These are phyloP conservation scores for Ramalina intermedia DNA, from an alignment of 495 filamentous ascomycete genomes.

Conservation along the genomic window DNA sequence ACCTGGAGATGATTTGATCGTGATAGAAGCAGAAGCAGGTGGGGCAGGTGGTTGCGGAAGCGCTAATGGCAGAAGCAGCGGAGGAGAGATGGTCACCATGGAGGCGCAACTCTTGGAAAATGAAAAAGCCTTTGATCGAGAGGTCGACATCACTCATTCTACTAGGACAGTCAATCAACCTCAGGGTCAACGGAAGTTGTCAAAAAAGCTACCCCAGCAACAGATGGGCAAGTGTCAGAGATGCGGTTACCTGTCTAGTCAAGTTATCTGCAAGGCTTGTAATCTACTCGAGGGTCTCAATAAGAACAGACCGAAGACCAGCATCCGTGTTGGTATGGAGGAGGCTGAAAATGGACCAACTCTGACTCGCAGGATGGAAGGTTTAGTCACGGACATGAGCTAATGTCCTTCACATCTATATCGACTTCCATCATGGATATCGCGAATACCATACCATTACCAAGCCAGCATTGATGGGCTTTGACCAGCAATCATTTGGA, in stretches of 20 bases:
- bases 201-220: constrained; percentile 41
- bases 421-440: not conserved
- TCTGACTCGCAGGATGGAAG: constrained; percentile 40
- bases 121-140: constrained; percentile 46
- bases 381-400: constrained; percentile 11
- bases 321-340: constrained; percentile 42
- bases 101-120: constrained; percentile 61
- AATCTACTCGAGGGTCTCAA: constrained; percentile 80
- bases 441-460: not conserved
- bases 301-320: constrained; percentile 70
- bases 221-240: constrained; percentile 69
- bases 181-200: too few relatives aligned
- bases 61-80: constrained; percentile 49
- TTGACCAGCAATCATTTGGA: not conserved
- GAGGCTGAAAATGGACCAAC: constrained; percentile 40
- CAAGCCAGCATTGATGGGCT: not conserved
- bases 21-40: constrained; percentile 36
- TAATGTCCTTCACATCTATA: too few relatives aligned
- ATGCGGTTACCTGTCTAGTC: constrained; percentile 92
- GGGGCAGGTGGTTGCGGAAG: constrained; percentile 62
- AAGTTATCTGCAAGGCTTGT: constrained; percentile 91
- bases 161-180: constrained; percentile 15
- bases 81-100: constrained; percentile 88
- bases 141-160: constrained; percentile 51
- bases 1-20: constrained; percentile 9